These are phyloP conservation scores for Neurospora sp. DNA, from an alignment of 495 filamentous ascomycete genomes.

Conservation along the genomic window DNA sequence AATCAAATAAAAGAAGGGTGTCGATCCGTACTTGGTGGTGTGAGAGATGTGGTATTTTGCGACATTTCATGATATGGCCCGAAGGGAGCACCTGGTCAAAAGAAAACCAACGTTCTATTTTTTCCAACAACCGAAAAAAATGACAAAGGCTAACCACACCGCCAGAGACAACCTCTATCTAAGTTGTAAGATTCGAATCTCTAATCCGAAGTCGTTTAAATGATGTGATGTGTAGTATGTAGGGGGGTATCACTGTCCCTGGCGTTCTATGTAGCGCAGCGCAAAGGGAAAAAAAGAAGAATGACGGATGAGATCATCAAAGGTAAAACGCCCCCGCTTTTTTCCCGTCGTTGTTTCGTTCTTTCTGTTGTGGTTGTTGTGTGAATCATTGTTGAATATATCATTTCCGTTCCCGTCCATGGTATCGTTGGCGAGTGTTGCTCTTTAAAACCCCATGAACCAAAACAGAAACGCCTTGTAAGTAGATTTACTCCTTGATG, in stretches of 20 bases:
- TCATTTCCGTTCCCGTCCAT: not conserved
- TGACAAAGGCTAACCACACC: not conserved
- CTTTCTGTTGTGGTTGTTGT: not conserved
- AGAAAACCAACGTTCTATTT: not conserved
- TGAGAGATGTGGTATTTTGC: not conserved
- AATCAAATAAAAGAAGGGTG: not conserved
- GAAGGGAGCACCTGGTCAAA: not conserved
- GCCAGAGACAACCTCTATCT: not conserved
- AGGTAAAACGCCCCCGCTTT: not conserved
- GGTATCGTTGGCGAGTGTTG: not conserved
- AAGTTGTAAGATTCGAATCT: not conserved
- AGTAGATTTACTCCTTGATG: slow-evolving; percentile 1
- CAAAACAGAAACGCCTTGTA: not conserved
- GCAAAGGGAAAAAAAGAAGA: not conserved
- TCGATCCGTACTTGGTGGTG: not conserved
- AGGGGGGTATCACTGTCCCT: not conserved
- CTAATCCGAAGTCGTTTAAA: not conserved
- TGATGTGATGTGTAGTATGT: not conserved
- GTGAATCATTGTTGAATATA: not conserved
- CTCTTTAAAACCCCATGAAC: not conserved
- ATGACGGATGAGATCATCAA: not conserved
- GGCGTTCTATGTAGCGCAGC: not conserved
- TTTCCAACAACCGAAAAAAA: not conserved
- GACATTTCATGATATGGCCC: not conserved
- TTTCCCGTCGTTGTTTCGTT: not conserved